Evolutionary conservation across 345 rosid genomes (phyloP), one percentile per base, ranked within the genome.

Genomic region (Eucalyptus melliodora): DNA sequence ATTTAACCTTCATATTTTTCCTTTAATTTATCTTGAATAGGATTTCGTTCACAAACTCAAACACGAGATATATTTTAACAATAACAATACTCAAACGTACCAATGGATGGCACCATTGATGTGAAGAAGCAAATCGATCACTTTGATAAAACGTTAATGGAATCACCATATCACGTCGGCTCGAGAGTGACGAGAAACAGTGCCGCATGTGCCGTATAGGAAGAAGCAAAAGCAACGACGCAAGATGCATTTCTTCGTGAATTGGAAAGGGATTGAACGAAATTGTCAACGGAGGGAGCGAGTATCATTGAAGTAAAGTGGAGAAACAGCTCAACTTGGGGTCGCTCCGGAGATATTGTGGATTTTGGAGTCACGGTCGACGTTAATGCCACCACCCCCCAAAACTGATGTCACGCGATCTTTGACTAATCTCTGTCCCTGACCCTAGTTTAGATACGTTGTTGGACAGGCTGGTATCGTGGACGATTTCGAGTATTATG

Each of bases 31-130:
- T 53, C 10, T 53, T 8, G 26, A 53, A 53, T 53, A 53, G 2
- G 59, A 53, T 53, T 53, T 21, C 26, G 2, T 53, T 53, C 1
- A 53, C 11, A 8, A 8, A 21, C 59, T 53, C 0, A 53, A 53
- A 8, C 26, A 0, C 11, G 26, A 53, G 11, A 53, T 0, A 21
- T 53, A 53, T 53, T 19, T 53, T 19, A 53, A 27, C 34, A 27
- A 62, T 62, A 6, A 27, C 45, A 37, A 72, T 11, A 0, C 47
- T 3, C 5, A 1, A 11, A 21, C 2, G 0, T 72, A 10, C 14
- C 83, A 11, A 37, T 21, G 8, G 12, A 19, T 6, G 0, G 3
- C 83, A 21, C 47, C 45, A 6, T 21, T 6, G 8, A 37, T 77
- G 21, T 2, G 45, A 17, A 77, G 45, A 19, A 21, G 83, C 83